These are phyloP conservation scores for Cutaneotrichosporon dermatis DNA, from an alignment of 1,284 basidiomycete species.

Conservation along the genomic window DNA sequence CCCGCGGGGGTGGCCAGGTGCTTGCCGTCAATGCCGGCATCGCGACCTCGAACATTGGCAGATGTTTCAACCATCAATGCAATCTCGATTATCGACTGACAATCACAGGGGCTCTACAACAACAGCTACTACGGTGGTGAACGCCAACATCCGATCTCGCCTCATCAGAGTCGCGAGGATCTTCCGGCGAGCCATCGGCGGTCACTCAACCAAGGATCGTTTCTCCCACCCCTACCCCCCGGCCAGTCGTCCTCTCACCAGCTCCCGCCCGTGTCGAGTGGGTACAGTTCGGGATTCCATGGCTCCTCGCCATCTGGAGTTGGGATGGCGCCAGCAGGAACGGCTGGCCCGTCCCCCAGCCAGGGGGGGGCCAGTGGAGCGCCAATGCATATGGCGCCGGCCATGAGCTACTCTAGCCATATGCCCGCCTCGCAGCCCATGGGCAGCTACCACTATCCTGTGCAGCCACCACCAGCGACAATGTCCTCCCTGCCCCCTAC, in stretches of 20 bases:
- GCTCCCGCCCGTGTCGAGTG: slow-evolving; percentile 21
- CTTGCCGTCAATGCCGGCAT: slow-evolving; percentile 3
- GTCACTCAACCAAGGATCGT: slow-evolving; percentile 18
- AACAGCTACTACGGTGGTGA: slow-evolving; percentile 24
- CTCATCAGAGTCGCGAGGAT: slow-evolving; percentile 15
- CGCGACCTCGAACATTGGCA: background rate
- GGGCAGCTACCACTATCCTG: slow-evolving; percentile 16
- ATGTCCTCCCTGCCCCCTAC: slow-evolving; percentile 16
- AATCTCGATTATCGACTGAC: too few species aligned
- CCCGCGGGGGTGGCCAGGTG: slow-evolving; percentile 3
- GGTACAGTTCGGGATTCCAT: slow-evolving; percentile 15
- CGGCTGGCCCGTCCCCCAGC: background rate
- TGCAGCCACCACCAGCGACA: slow-evolving; percentile 14
- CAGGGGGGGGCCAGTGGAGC: background rate
- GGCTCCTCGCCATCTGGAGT: slow-evolving; percentile 9
- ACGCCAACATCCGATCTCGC: slow-evolving; percentile 17
- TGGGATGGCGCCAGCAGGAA: background rate
- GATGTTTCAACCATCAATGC: too few species aligned
- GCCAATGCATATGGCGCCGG: slow-evolving; percentile 15
- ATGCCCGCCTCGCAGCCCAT: slow-evolving; percentile 13
- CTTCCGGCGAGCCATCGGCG: slow-evolving; percentile 16
- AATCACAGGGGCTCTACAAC: slow-evolving; percentile 23
- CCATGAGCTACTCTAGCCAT: slow-evolving; percentile 22
- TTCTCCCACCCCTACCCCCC: slow-evolving; percentile 20
- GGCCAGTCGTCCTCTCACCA: slow-evolving; percentile 9